Evolutionary conservation across 352 stramenopile genomes (phyloP).

Genomic region (Thalassiosira livingstoniorum): DNA sequence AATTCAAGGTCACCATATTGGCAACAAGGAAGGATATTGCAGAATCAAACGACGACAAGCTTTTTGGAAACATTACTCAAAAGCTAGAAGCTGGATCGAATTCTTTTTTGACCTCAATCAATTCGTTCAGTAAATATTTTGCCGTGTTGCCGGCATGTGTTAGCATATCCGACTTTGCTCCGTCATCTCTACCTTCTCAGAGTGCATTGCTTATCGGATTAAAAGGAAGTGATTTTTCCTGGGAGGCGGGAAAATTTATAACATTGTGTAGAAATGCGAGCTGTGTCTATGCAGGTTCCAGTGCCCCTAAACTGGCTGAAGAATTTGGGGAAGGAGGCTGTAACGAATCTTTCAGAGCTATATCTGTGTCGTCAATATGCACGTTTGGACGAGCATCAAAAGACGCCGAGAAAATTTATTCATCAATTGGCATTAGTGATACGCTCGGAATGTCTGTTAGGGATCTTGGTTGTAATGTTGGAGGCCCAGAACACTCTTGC

Average conservation of each 20-base stretch:
- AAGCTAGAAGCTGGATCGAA: slow-evolving; percentile 35
- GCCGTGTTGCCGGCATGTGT: slow-evolving; percentile 30
- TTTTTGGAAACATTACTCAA: slow-evolving; percentile 51
- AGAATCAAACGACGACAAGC: slow-evolving; percentile 58
- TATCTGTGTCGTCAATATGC: slow-evolving; percentile 69
- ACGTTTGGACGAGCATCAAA: slow-evolving; percentile 71
- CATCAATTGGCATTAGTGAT: slow-evolving; percentile 17
- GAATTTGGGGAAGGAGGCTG: slow-evolving; percentile 65
- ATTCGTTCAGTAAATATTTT: slow-evolving; percentile 23
- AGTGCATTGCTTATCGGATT: slow-evolving; percentile 75
- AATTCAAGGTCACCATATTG: slow-evolving; percentile 48
- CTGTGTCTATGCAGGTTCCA: slow-evolving; percentile 17
- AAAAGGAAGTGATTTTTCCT: slow-evolving; percentile 68
- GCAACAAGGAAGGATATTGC: slow-evolving; percentile 61
- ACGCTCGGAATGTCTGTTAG: slow-evolving; percentile 72
- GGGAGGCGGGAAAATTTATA: slow-evolving; percentile 68
- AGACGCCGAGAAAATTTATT: slow-evolving; percentile 43
- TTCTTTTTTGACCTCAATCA: slow-evolving; percentile 42
- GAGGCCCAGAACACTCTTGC: slow-evolving; percentile 70
- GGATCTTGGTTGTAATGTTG: slow-evolving; percentile 78
- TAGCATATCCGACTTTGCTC: slow-evolving; percentile 26
- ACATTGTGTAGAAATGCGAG: slow-evolving; percentile 43
- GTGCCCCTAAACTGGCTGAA: slow-evolving; percentile 30
- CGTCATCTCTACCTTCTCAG: slow-evolving; percentile 23
- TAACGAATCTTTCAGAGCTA: slow-evolving; percentile 75